Evolutionary conservation across 208 protist genomes (phyloP), one percentile per base, ranked within the genome.

Genomic region (Acanthamoeba triangularis): DNA sequence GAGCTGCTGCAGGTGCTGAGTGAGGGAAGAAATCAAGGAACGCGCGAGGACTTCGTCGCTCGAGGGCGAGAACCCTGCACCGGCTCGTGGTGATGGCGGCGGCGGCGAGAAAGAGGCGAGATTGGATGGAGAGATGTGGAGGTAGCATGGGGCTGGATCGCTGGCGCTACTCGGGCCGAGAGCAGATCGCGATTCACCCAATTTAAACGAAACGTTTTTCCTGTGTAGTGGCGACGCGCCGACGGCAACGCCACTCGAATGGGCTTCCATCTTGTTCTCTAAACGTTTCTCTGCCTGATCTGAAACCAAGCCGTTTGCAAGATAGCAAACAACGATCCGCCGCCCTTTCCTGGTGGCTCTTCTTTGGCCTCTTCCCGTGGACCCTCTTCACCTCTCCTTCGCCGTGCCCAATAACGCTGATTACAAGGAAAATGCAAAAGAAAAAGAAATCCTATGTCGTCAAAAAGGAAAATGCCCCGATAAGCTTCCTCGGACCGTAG

Each of bases 1-100:
- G 4, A 6, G 80, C 49, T 88, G 80, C n/a, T 88, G 80, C 23
- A 56, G 80, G 49, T 88, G 18, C n/a, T 88, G 80, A 0, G 80
- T 88, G 49, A 88, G 33, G 25, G 49, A 11, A 10, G 80, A 88
- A 35, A 88, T 88, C 49, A 88, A 28, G 49, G 49, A 63, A 3
- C 80, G 44, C 0, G 80, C 80, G 18, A 88, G 80, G 41, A 63
- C 49, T 25, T 88, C 80, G 16, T 88, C 80, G 49, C 7, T 30
- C 23, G 41, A 28, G 23, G 28, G 35, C 28, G 52, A 63, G 44
- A n/a, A 14, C 0, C 28, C 74, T 20, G 33, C 72, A 44, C 8
- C 30, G 37, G 10, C 13, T 47, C 18, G 37, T 3, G 78, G 49
- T 5, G 49, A 30, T 0, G 80, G 44, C 18, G 80, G 63, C 11